Base-by-base conservation (phyloP, 2,329 filamentous ascomycete genomes). In the Phaeophleospora eucalypticola region DNA sequence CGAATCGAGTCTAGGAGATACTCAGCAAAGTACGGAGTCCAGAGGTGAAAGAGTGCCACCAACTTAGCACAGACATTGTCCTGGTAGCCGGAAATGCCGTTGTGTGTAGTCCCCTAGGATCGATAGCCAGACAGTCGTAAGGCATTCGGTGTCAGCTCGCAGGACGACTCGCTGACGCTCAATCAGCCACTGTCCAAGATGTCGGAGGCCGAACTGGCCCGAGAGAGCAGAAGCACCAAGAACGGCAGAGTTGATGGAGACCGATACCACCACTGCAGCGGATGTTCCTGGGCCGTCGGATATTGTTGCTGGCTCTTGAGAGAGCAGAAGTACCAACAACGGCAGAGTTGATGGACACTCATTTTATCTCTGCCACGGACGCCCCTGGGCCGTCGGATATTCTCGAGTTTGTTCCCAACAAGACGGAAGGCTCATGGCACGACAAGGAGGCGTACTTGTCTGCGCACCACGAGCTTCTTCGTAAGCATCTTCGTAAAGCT, bases 401-500 rank as follows among this genome's bases (percentile, higher is more conserved):
- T 19, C 43, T 54, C 2, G 51, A 52, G 15, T 37, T 32, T 43
- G 54, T 33, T 58, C 6, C 52, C 36, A 88, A 88, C 56, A 70
- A 70, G 4, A 70, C 82, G 16, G 53, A 76, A 1, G 72, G 73
- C 0, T 70, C 81, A 0, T 90, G 83, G 73, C 53, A 67, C 0
- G 80, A 73, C 3, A 83, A 79, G 53, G 74, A 81, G 1, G 71
- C 75, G 0, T 95, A 95, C 48, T 71, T 95, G 0, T 71, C 80
- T 24, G 77, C 81, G 0, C 87, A 94, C 41, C 95, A 93, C 61
- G 73, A 81, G 2, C 76, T 95, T 1, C 73, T 89, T 6, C 78
- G 89, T 2, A 86, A 89, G 59, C 77, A 83, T 1, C 72, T 95
- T 0, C 78, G 89, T 4, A 76, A 81, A 51, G 82, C 86, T 0